Percentiles rank a stretch among this genome's conserved stretches.
Evolutionary conservation across 1,139 yeast genomes (phyloP).

Genomic region (Nakaseomyces nivariensis): DNA sequence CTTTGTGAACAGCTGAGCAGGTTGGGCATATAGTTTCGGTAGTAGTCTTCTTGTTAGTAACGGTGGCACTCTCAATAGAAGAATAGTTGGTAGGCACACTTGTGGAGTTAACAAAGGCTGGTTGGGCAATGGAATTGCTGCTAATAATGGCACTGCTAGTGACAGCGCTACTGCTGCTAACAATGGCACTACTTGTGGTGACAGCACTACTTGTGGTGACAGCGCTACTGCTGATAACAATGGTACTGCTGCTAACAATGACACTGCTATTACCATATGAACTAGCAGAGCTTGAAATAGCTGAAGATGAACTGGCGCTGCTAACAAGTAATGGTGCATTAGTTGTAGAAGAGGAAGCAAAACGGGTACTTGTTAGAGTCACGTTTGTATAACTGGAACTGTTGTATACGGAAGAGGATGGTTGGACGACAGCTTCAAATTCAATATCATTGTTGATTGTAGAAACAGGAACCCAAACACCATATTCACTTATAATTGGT

Average conservation of each 20-base stretch:
- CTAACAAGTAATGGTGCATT: not conserved
- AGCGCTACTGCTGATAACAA: too few species aligned
- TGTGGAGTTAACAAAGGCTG: not conserved
- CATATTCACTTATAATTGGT: slow-evolving; percentile 10
- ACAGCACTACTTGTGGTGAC: too few species aligned
- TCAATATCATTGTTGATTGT: slow-evolving; percentile 1
- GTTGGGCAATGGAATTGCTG: not conserved
- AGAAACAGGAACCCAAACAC: slow-evolving; percentile 9
- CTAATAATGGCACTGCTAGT: too few species aligned
- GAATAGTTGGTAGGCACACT: not conserved
- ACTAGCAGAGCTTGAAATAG: not conserved
- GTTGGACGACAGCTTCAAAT: not conserved
- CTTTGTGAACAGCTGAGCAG: not conserved
- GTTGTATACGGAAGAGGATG: not conserved
- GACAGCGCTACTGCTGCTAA: too few species aligned
- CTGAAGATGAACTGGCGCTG: not conserved
- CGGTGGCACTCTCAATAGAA: not conserved
- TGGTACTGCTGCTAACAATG: too few species aligned
- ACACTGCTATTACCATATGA: too few species aligned
- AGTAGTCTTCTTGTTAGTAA: not conserved
- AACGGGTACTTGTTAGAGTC: not conserved
- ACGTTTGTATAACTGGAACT: not conserved
- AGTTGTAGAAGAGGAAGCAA: not conserved
- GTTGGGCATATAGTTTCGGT: slow-evolving; percentile 5
- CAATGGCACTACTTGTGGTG: too few species aligned